phyloP scores from a whole-genome alignment of 139 green algal species.

The Chlamydomonas sphaeroides region DNA sequence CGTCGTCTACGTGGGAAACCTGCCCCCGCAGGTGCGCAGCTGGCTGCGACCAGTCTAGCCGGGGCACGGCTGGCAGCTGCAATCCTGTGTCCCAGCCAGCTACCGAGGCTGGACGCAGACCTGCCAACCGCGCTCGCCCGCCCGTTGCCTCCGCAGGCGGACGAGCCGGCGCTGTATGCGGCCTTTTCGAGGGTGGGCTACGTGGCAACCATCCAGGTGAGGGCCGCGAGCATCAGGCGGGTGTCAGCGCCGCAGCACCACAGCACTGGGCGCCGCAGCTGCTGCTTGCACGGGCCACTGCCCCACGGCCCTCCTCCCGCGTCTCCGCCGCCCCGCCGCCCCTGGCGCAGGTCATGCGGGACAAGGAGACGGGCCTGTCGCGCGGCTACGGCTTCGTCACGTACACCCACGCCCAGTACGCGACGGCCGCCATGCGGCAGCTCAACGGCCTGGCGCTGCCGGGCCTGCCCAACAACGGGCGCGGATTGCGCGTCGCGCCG shows the following conservation, averaged over 20 bases:
- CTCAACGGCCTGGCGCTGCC: conserved; percentile 58
- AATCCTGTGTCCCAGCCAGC: too few relatives aligned
- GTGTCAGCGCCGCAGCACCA: too few relatives aligned
- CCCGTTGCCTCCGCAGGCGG: too few relatives aligned
- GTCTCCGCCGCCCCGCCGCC: too few relatives aligned
- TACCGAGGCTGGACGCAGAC: too few relatives aligned
- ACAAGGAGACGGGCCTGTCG: conserved; percentile 57
- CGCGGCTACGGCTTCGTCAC: conserved; percentile 81
- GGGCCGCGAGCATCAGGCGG: neutral
- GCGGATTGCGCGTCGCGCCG: conserved; percentile 52
- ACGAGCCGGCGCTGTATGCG: conserved; percentile 61
- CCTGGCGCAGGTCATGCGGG: conserved; percentile 76
- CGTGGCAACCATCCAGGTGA: conserved; percentile 63
- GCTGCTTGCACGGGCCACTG: too few relatives aligned
- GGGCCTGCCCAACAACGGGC: conserved; percentile 20
- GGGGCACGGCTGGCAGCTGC: too few relatives aligned
- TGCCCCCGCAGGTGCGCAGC: too few relatives aligned
- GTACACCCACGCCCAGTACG: conserved; percentile 50
- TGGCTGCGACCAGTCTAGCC: too few relatives aligned
- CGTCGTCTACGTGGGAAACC: conserved; percentile 80
- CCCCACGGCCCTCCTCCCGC: too few relatives aligned
- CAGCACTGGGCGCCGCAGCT: too few relatives aligned
- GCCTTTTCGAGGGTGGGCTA: conserved; percentile 62
- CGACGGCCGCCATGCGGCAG: conserved; percentile 64
- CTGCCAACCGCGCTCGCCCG: too few relatives aligned